These are phyloP conservation scores for Candida corydali DNA, from an alignment of 805 yeast species.

Conservation along the genomic window DNA sequence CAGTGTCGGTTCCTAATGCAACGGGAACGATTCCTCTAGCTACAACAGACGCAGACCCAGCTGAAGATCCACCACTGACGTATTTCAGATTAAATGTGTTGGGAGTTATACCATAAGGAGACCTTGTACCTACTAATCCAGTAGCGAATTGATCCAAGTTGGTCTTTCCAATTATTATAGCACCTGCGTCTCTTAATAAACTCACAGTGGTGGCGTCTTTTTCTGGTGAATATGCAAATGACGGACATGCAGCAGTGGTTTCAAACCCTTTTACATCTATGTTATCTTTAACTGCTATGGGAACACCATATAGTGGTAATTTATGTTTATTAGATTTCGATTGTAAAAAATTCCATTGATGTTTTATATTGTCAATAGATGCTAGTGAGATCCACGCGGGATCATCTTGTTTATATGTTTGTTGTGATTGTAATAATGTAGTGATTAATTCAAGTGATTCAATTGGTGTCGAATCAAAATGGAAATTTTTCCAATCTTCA, in stretches of 20 bases:
- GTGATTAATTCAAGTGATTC: slow-evolving; percentile 52
- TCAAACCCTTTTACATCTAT: slow-evolving; percentile 78
- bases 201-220: slow-evolving; percentile 74
- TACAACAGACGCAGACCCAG: slow-evolving; percentile 93
- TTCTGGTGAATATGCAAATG: slow-evolving; percentile 64
- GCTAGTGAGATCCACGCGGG: slow-evolving; percentile 93
- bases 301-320: slow-evolving; percentile 86
- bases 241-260: slow-evolving; percentile 96
- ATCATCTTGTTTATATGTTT: slow-evolving; percentile 44
- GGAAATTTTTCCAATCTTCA: slow-evolving; percentile 72
- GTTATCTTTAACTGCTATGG: slow-evolving; percentile 91
- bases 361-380: slow-evolving; percentile 52
- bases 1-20: slow-evolving; percentile 93
- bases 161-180: slow-evolving; percentile 89
- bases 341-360: slow-evolving; percentile 78
- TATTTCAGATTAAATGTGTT: slow-evolving; percentile 72
- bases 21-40: slow-evolving; percentile 87
- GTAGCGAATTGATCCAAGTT: slow-evolving; percentile 97
- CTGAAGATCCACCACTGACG: slow-evolving; percentile 93
- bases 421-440: slow-evolving; percentile 44
- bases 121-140: slow-evolving; percentile 91
- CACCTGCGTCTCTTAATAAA: slow-evolving; percentile 82
- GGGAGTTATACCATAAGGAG: slow-evolving; percentile 90
- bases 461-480: slow-evolving; percentile 55
- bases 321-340: slow-evolving; percentile 50